Evolutionary conservation across 345 rosid species (phyloP), one percentile per base, ranked within the genome.

Genomic region (Microcos paniculata): DNA sequence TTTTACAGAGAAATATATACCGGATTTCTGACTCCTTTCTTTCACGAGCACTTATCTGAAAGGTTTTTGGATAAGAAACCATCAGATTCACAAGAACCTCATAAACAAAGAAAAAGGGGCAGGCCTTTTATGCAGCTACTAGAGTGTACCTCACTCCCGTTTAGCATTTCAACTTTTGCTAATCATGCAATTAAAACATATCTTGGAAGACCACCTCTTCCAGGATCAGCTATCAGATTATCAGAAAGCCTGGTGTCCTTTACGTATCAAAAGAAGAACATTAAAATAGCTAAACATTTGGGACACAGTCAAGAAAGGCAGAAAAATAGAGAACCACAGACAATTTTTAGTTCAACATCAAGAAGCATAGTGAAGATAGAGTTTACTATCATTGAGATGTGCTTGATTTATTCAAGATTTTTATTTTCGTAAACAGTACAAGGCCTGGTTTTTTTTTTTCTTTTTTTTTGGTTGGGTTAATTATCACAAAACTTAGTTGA

Each of bases 1-100:
- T 26, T 48, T 30, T 30, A 26, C 1, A 56, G 71, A 53, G 56
- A 73, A 57, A 79, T 49, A 64, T 38, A 33, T 90, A 91, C 98
- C 99, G 91, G 73, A 93, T 93, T 89, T 95, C 98, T 73, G 98
- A 96, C 28, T 96, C 99, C 85, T 90, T 96, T 85, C 94, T 90
- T 79, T 96, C 99, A 28, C 97, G 93, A 81, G 81, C 78, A 35
- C 87, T 84, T 51, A 96, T 88, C 99, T 96, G 84, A 76, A 58
- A 81, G 76, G 71, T 58, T 66, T 52, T 64, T 48, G 46, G 45
- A 68, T 55, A 42, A 12, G 16, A 58, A n/a, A 46, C 35, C 38
- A 61, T 72, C 80, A 82, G 42, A 66, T 81, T 23, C 62, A 70
- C 23, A 64, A 74, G 57, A 80, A 51, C 33, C 61, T 49, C 38